A percentile compares a stretch with the other conserved stretches of the same genome.
phyloP scores from a whole-genome alignment of 768 basidiomycete species.

The Leccinum ochraceum region DNA sequence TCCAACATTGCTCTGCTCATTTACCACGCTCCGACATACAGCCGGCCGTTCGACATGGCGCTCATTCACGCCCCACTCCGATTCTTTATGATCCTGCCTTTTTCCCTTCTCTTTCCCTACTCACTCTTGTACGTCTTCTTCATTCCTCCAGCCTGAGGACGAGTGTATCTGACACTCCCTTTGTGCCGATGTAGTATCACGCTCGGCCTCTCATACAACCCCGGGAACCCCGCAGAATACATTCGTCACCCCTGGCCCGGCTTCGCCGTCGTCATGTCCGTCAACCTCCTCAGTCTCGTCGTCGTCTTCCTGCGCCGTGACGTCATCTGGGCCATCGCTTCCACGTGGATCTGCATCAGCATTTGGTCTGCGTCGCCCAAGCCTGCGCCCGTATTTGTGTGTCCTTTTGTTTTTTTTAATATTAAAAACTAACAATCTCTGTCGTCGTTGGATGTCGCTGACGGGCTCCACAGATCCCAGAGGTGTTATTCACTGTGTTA shows the following conservation, averaged over 20 bases:
- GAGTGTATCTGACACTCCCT: background rate
- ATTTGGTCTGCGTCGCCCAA: conserved; percentile 65
- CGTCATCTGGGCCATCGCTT: conserved; percentile 73
- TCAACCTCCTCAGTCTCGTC: conserved; percentile 59
- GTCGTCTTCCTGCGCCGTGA: conserved; percentile 61
- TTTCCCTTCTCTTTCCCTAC: conserved; percentile 47
- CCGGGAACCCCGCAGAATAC: conserved; percentile 54
- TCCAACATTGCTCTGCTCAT: conserved; percentile 76
- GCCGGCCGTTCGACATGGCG: conserved; percentile 70
- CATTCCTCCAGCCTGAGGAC: no score
- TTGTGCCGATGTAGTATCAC: conserved; percentile 52
- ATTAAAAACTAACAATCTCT: background rate
- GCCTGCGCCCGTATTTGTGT: conserved; percentile 61
- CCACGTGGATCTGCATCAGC: conserved; percentile 71
- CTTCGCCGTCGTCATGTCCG: conserved; percentile 63
- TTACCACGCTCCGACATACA: conserved; percentile 62
- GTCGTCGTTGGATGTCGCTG: background rate
- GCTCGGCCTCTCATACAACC: conserved; percentile 59
- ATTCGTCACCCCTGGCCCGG: conserved; percentile 69
- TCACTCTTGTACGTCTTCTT: conserved; percentile 49
- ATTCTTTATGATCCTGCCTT: conserved; percentile 61
- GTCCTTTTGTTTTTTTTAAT: conserved; percentile 25
- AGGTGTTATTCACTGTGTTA: conserved; percentile 61
- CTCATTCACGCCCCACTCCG: conserved; percentile 89
- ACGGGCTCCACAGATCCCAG: conserved; percentile 48